A percentile compares a stretch with the other conserved stretches of the same genome.
Conservation (phyloP, 306 rosid species). For the Cucurbita ficifolia region DNA sequence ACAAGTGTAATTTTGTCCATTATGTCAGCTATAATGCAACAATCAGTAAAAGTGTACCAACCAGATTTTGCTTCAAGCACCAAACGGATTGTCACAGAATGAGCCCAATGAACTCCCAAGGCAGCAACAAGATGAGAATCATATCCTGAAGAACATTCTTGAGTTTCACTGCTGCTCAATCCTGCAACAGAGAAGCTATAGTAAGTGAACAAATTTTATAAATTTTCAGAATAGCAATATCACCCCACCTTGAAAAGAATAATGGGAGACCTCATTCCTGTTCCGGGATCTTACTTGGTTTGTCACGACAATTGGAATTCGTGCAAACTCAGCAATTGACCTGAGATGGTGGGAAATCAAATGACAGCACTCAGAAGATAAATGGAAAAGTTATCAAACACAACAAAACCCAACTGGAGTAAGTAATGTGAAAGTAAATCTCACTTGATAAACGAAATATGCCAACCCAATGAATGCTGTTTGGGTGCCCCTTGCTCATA, state of each 20-base stretch:
- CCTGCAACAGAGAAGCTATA: conserved; percentile 23
- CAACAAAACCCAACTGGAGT: conserved; percentile 6
- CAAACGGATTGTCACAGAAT: conserved; percentile 83
- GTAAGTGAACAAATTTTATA: conserved; percentile 2
- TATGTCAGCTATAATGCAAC: background rate
- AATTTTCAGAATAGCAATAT: conserved; percentile 4
- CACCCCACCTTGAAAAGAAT: conserved; percentile 73
- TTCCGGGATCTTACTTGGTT: conserved; percentile 84
- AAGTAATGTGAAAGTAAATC: conserved; percentile 11
- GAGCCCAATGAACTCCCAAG: conserved; percentile 94
- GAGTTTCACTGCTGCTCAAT: conserved; percentile 14
- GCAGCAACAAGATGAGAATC: conserved; percentile 93
- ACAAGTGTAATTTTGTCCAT: background rate
- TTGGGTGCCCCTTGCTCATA: conserved; percentile 34
- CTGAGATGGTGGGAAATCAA: conserved; percentile 20
- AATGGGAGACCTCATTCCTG: conserved; percentile 45
- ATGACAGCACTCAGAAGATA: background rate
- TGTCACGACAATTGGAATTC: conserved; percentile 80
- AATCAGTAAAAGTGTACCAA: conserved; percentile 8
- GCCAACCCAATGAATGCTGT: conserved; percentile 76
- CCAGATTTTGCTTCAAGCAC: conserved; percentile 85
- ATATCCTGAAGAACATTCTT: conserved; percentile 22
- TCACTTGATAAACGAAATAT: conserved; percentile 74
- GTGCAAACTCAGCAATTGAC: conserved; percentile 86
- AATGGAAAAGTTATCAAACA: background rate